These are phyloP conservation scores for Linderina pennispora DNA, from an alignment of 192 early-diverging fungal species.

Conservation along the genomic window DNA sequence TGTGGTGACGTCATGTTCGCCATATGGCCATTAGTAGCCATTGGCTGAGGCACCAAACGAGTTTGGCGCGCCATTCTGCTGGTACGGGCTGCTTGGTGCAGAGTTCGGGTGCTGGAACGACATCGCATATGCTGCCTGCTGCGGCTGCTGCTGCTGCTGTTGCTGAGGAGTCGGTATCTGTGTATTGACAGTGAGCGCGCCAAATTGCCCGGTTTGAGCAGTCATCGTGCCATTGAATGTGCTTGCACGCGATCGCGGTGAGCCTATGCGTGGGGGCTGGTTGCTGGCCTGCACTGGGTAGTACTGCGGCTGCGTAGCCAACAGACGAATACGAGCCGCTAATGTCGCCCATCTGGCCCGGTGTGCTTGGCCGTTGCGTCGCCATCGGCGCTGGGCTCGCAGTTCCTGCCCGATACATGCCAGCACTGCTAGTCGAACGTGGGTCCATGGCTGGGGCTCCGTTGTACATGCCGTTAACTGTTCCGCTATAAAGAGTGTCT, in stretches of 20 bases:
- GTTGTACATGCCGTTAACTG: background rate
- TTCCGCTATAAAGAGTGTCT: constrained; percentile 2
- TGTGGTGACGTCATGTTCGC: background rate
- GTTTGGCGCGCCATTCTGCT: constrained; percentile 15
- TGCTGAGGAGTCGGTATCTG: constrained; percentile 17
- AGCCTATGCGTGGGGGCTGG: constrained; percentile 19
- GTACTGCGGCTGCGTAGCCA: no score
- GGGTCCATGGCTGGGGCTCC: background rate
- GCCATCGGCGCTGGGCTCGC: background rate
- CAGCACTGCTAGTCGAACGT: constrained; percentile 8
- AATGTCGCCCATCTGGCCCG: constrained; percentile 11
- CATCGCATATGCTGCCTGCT: no score
- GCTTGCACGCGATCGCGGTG: constrained; percentile 26
- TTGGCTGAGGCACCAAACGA: constrained; percentile 18
- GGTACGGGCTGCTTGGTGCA: constrained; percentile 26
- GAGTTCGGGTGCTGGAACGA: constrained; percentile 5
- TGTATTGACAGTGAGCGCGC: constrained; percentile 25
- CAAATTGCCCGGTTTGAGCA: constrained; percentile 29
- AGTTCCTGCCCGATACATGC: constrained; percentile 2
- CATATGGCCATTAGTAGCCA: background rate
- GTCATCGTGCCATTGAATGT: constrained; percentile 22
- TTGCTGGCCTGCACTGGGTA: no score
- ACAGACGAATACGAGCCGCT: background rate
- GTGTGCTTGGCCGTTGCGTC: constrained; percentile 12
- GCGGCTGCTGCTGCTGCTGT: constrained; percentile 12